Evolutionary conservation across 2,329 filamentous ascomycete genomes (phyloP), one percentile per base, ranked within the genome.

Genomic region (Alternaria gaisen): DNA sequence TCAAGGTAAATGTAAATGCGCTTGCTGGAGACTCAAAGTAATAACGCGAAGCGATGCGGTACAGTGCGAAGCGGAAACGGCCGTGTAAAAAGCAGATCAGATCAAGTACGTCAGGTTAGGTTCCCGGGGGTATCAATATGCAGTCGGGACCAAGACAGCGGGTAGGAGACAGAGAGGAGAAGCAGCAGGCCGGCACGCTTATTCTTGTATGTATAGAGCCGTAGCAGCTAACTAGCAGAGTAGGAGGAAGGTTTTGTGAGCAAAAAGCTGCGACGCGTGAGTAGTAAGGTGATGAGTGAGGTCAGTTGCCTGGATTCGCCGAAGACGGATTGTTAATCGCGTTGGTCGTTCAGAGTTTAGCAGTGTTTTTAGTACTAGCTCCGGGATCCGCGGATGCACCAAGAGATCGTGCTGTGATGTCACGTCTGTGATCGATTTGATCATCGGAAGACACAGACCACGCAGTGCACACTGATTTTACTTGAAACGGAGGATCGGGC

Each of bases 351-450:
- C 46, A 34, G 22, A 38, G 46, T 50, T 24, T 34, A 36, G 4
- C 20, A 7, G 46, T 24, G 46, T 50, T 50, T 50, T 38, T 50
- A 24, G 30, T 22, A 26, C 34, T 58, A 58, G 56, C 56, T 54
- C 50, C 56, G 56, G 56, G 56, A 58, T 47, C 48, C 50, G 50
- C 56, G 56, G 56, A 58, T 58, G 56, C 48, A 38, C 44, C 18
- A 48, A 22, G 28, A 28, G 28, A 32, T 47, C n/a, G 28, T 20
- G 16, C 10, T 28, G 53, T 56, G 53, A 58, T 58, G 56, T 58
- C 56, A 58, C 48, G 20, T 48, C 32, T 20, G 16, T 20, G 5
- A 20, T 50, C 30, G 30, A 22, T 47, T 26, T 16, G 28, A 32
- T 48, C 30, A 32, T 32, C 32, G 14, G 6, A 16, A 16, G 32